Evolutionary conservation across 495 filamentous ascomycete species (phyloP).

Genomic region (Hypomontagnella submonticulosa): DNA sequence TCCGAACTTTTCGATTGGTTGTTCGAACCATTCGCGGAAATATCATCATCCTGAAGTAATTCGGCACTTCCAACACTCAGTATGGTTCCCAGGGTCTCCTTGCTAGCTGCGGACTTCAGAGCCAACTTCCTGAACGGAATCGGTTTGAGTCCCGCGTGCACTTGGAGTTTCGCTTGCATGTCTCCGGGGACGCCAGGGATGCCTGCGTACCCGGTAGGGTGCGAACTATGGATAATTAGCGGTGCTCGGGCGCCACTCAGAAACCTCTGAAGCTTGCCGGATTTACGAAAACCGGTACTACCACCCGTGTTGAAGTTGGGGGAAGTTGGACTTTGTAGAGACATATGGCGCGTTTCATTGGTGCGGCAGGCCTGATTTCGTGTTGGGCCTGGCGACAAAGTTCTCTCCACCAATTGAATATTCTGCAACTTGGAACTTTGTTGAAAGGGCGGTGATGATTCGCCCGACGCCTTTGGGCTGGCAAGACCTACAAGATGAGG

Average conservation of each 20-base stretch:
- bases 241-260: conserved; percentile 51
- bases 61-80: conserved; percentile 55
- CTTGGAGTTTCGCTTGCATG: conserved; percentile 51
- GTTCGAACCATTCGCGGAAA: conserved; percentile 17
- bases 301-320: conserved; percentile 49
- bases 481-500: conserved; percentile 12
- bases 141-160: conserved; percentile 45
- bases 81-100: conserved; percentile 56
- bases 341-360: conserved; percentile 2
- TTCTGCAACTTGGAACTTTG: conserved; percentile 14
- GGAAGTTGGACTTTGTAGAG: conserved; percentile 5
- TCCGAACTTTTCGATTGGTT: conserved; percentile 11
- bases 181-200: conserved; percentile 50
- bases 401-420: conserved; percentile 6
- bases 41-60: conserved; percentile 44
- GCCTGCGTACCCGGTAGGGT: conserved; percentile 42
- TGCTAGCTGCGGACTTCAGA: conserved; percentile 48
- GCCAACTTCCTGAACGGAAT: conserved; percentile 50
- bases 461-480: conserved; percentile 11
- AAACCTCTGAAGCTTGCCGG: conserved; percentile 54
- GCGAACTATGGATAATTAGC: conserved; percentile 46
- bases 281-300: conserved; percentile 50
- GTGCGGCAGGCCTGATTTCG: conserved; percentile 6
- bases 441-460: conserved; percentile 10
- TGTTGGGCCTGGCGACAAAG: conserved; percentile 7